These are phyloP conservation scores for Botrytis galanthina DNA, from an alignment of 2,329 filamentous ascomycete genomes.

Conservation along the genomic window DNA sequence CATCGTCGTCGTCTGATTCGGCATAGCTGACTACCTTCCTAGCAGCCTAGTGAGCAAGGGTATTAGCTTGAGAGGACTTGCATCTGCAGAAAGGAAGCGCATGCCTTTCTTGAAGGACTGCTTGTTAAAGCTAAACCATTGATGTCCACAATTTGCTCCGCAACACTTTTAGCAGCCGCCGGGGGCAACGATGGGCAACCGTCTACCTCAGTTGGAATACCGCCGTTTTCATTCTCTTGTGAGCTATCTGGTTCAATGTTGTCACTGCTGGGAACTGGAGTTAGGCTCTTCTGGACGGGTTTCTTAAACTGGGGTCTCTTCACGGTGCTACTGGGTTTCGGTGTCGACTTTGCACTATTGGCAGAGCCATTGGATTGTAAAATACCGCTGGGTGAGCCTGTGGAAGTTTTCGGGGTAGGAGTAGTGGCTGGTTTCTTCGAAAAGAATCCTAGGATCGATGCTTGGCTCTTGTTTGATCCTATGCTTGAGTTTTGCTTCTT, in stretches of 20 bases:
- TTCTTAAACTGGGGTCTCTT: constrained; percentile 44
- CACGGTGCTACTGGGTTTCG: constrained; percentile 38
- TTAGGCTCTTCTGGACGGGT: constrained; percentile 47
- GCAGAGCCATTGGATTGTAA: constrained; percentile 38
- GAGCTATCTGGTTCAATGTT: constrained; percentile 64
- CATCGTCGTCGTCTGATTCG: constrained; percentile 79
- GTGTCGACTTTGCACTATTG: constrained; percentile 39
- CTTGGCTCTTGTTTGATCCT: constrained; percentile 55
- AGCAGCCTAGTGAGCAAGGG: constrained; percentile 41
- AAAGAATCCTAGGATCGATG: constrained; percentile 78
- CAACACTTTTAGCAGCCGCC: constrained; percentile 44
- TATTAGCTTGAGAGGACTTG: neutral
- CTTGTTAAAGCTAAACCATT: constrained; percentile 49
- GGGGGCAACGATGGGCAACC: constrained; percentile 47
- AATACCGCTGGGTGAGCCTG: constrained; percentile 28
- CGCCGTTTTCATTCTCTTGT: constrained; percentile 58
- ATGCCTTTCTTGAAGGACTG: constrained; percentile 80
- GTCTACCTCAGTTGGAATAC: constrained; percentile 47
- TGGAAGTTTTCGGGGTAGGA: constrained; percentile 25
- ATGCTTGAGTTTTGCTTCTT: constrained; percentile 38
- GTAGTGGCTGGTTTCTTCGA: constrained; percentile 54
- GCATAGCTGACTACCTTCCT: constrained; percentile 75
- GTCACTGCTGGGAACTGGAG: constrained; percentile 81
- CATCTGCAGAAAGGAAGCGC: constrained; percentile 22
- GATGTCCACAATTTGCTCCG: constrained; percentile 44